A percentile compares a stretch with the other conserved stretches of the same genome.
phyloP scores from a whole-genome alignment of 2,329 filamentous ascomycete genomes.

The Dactylella cylindrospora region DNA sequence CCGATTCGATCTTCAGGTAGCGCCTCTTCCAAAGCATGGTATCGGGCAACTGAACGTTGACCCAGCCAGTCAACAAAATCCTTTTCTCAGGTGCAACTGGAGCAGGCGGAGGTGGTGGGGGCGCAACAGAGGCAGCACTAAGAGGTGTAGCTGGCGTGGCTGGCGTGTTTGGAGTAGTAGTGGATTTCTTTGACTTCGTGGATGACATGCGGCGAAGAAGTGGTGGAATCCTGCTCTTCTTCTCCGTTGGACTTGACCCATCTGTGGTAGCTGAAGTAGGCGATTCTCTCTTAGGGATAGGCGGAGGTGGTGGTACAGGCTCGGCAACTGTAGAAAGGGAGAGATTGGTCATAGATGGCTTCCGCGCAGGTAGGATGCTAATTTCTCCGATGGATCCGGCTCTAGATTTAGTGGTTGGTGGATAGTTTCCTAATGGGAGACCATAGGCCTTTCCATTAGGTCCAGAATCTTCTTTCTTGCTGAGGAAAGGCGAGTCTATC shows the following conservation, averaged over 20 bases:
- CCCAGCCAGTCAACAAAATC: slow-evolving; percentile 51
- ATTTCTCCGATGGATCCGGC: slow-evolving; percentile 38
- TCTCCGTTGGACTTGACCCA: slow-evolving; percentile 22
- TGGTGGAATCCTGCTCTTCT: slow-evolving; percentile 33
- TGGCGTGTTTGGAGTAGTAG: slow-evolving; percentile 3
- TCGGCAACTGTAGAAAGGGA: slow-evolving; percentile 33
- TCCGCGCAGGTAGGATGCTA: slow-evolving; percentile 19
- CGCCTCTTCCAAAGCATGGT: slow-evolving; percentile 95
- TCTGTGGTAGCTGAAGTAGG: slow-evolving; percentile 16
- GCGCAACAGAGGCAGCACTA: slow-evolving; percentile 19
- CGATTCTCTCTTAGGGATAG: slow-evolving; percentile 10
- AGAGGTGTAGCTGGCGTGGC: background rate
- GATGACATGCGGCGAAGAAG: slow-evolving; percentile 34
- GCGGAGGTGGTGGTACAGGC: slow-evolving; percentile 5
- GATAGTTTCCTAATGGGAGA: slow-evolving; percentile 14
- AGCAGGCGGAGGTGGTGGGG: slow-evolving; percentile 60
- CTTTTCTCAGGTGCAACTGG: slow-evolving; percentile 66
- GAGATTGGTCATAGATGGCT: slow-evolving; percentile 37
- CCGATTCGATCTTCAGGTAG: slow-evolving; percentile 78
- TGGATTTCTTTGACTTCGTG: slow-evolving; percentile 17
- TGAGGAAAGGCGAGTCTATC: slow-evolving; percentile 39
- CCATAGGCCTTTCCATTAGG: slow-evolving; percentile 11
- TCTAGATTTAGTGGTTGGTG: slow-evolving; percentile 26
- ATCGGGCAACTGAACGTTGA: slow-evolving; percentile 97
- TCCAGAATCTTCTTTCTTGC: slow-evolving; percentile 29